Conservation (phyloP, 495 filamentous ascomycete species). For the Annulohypoxylon stygium region DNA sequence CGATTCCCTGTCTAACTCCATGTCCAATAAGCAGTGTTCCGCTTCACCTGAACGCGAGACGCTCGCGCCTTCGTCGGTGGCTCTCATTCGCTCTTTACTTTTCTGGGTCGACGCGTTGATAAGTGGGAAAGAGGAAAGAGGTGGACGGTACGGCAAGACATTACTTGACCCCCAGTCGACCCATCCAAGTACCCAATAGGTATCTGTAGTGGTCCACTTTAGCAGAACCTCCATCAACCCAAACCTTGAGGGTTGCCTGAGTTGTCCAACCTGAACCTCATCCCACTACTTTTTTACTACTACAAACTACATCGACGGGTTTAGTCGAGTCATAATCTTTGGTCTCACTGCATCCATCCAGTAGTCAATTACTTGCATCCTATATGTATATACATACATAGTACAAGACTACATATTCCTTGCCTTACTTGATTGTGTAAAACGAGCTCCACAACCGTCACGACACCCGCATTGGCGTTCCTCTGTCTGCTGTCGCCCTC, state of each 20-base stretch:
- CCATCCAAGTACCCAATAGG: slow-evolving; percentile 31
- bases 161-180: neutral
- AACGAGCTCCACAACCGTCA: slow-evolving; percentile 34
- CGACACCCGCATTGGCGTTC: slow-evolving; percentile 29
- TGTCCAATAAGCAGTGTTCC: slow-evolving; percentile 54
- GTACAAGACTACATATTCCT: slow-evolving; percentile 14
- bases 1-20: slow-evolving; percentile 20
- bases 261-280: slow-evolving; percentile 41
- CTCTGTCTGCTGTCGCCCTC: slow-evolving; percentile 19
- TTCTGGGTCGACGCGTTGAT: slow-evolving; percentile 47
- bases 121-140: slow-evolving; percentile 31
- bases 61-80: slow-evolving; percentile 30
- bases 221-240: neutral
- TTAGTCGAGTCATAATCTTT: slow-evolving; percentile 45
- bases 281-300: slow-evolving; percentile 22
- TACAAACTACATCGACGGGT: slow-evolving; percentile 17
- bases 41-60: slow-evolving; percentile 42
- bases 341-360: slow-evolving; percentile 36
- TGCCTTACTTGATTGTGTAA: slow-evolving; percentile 24
- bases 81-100: slow-evolving; percentile 45
- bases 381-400: slow-evolving; percentile 21
- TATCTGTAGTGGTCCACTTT: slow-evolving; percentile 18
- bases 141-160: slow-evolving; percentile 1
- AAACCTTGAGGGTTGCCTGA: slow-evolving; percentile 22
- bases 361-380: neutral